phyloP scores from a whole-genome alignment of 1,284 basidiomycete genomes.

The Heliocybe sulcata region DNA sequence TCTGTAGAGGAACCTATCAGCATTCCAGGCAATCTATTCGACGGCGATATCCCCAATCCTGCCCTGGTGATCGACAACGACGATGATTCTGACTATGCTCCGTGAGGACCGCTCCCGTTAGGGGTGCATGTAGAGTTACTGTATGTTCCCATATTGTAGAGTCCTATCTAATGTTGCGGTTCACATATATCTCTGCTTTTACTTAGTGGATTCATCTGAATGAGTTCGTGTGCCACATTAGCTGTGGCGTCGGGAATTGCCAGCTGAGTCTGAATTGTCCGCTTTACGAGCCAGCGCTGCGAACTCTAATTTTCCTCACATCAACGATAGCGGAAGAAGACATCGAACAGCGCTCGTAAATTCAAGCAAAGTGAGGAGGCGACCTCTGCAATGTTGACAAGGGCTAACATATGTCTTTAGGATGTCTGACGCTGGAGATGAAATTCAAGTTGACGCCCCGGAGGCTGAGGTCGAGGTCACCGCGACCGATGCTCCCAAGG shows the following conservation, averaged over 20 bases:
- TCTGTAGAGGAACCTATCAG: no score
- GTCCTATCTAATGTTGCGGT: no score
- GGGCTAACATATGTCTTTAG: slow-evolving; percentile 22
- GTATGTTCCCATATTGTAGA: no score
- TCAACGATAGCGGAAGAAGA: slow-evolving; percentile 93
- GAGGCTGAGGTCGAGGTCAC: slow-evolving; percentile 79
- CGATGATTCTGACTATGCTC: background rate
- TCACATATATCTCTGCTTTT: no score
- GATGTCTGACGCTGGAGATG: slow-evolving; percentile 99
- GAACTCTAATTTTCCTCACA: slow-evolving; percentile 31
- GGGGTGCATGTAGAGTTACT: no score
- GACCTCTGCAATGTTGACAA: background rate
- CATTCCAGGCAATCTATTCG: background rate
- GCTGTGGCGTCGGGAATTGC: background rate
- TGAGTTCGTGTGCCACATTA: no score
- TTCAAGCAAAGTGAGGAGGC: slow-evolving; percentile 37
- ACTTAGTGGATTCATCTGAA: no score
- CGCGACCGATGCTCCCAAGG: slow-evolving; percentile 75
- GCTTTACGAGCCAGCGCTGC: background rate
- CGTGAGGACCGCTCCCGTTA: background rate
- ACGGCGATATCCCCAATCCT: background rate
- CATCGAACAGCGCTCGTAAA: slow-evolving; percentile 36
- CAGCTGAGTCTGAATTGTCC: background rate
- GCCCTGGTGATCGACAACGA: background rate
- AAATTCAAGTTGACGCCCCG: slow-evolving; percentile 72